Conservation (phyloP, 768 basidiomycete species). For the Suillus weaverae region DNA sequence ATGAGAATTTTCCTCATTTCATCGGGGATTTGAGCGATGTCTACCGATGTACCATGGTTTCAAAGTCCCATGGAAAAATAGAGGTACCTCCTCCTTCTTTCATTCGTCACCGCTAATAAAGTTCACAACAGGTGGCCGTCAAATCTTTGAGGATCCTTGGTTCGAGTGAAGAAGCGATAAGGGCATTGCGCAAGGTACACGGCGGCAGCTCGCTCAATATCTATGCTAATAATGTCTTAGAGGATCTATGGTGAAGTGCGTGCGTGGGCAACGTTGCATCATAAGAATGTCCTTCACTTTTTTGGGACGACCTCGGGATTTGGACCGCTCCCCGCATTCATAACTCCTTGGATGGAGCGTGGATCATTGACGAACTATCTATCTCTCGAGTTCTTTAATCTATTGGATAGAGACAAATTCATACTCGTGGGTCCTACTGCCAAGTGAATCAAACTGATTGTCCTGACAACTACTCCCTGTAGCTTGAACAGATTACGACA, state of each 20-base stretch:
- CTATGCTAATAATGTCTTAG: not conserved
- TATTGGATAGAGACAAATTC: constrained; percentile 12
- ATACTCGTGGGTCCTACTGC: constrained; percentile 15
- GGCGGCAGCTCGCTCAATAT: not conserved
- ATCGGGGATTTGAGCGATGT: not conserved
- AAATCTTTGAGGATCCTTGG: constrained; percentile 1
- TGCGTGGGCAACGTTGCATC: constrained; percentile 6
- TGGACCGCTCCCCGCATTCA: constrained; percentile 22
- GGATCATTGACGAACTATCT: constrained; percentile 24
- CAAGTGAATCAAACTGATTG: not conserved
- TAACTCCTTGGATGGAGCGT: constrained; percentile 29
- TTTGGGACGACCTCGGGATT: constrained; percentile 21
- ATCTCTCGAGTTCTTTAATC: not conserved
- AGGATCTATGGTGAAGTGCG: constrained; percentile 1
- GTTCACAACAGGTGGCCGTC: not conserved
- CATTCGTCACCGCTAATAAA: not conserved
- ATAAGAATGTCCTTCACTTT: constrained; percentile 21
- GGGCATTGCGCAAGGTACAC: not conserved
- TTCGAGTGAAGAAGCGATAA: not conserved
- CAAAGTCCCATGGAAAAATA: constrained; percentile 3
- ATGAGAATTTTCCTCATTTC: not conserved
- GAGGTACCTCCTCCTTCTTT: not conserved
- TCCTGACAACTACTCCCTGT: not conserved
- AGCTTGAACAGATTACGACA: constrained; percentile 6
- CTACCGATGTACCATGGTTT: constrained; percentile 3